A percentile compares a stretch with the other conserved stretches of the same genome.
Evolutionary conservation across 257 asterid species (phyloP).

Genomic region (Solanum neorickii): DNA sequence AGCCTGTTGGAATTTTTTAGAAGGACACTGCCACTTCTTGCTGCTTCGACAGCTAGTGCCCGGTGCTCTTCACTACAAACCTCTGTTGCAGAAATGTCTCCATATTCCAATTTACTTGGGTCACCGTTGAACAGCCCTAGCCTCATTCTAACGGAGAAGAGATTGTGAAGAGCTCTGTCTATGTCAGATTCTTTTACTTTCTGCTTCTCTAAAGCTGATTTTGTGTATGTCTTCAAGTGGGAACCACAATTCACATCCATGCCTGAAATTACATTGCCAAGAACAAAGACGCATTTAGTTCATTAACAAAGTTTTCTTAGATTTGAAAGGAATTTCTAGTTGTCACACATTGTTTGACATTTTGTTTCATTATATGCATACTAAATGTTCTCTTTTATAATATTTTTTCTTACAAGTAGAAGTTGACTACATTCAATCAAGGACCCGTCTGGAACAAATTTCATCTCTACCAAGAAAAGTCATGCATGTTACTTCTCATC

Average conservation of each 20-base stretch:
- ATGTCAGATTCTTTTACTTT: constrained; percentile 33
- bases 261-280: constrained; percentile 20
- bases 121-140: constrained; percentile 54
- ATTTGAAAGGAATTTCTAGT: not conserved
- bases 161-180: constrained; percentile 59
- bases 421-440: not conserved
- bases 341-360: not conserved
- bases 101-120: constrained; percentile 26
- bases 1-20: constrained; percentile 37
- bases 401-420: not conserved
- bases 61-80: constrained; percentile 51
- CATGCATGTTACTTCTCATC: not conserved
- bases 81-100: constrained; percentile 17
- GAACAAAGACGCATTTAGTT: not conserved
- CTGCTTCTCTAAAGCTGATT: constrained; percentile 34
- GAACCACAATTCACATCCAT: constrained; percentile 66
- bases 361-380: not conserved
- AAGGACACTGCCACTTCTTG: constrained; percentile 56
- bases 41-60: constrained; percentile 48
- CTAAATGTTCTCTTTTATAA: not conserved
- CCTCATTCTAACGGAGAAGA: constrained; percentile 54
- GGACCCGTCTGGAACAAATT: not conserved
- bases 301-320: not conserved
- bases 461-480: not conserved
- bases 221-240: constrained; percentile 28